Evolutionary conservation across 169 alveolate genomes (phyloP).

Genomic region (Babesia ovata): DNA sequence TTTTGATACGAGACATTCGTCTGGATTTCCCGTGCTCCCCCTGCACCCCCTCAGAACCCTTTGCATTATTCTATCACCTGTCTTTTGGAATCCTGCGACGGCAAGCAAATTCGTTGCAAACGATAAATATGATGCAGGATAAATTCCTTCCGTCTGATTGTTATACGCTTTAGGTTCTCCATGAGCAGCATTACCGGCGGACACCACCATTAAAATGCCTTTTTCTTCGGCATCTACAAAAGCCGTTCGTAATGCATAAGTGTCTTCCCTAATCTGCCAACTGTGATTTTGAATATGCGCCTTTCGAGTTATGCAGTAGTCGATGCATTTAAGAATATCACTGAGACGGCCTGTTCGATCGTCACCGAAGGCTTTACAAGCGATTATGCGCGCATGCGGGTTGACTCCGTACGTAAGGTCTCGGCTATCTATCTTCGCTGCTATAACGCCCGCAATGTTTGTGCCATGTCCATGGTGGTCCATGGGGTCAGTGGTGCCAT

Average conservation of each 20-base stretch:
- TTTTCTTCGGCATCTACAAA: constrained; percentile 2
- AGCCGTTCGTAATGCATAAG: constrained; percentile 30
- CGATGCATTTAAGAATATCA: constrained; percentile 64
- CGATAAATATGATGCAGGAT: constrained; percentile 16
- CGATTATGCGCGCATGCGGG: constrained; percentile 42
- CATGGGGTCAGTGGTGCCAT: constrained; percentile 73
- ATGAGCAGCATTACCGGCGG: constrained; percentile 6
- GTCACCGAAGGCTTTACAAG: constrained; percentile 71
- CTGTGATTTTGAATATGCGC: constrained; percentile 68
- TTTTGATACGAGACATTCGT: neutral
- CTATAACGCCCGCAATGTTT: constrained; percentile 75
- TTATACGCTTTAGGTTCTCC: neutral
- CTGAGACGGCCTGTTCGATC: constrained; percentile 73
- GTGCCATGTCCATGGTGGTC: constrained; percentile 86
- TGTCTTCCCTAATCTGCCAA: constrained; percentile 48
- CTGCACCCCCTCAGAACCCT: neutral
- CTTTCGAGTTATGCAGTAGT: constrained; percentile 60
- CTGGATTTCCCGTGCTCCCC: neutral
- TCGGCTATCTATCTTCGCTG: constrained; percentile 40
- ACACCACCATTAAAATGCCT: constrained; percentile 7
- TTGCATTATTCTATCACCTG: neutral
- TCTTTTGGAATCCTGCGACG: constrained; percentile 13
- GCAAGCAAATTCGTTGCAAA: neutral
- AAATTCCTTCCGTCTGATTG: neutral
- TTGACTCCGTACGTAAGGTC: constrained; percentile 56